Conservation (phyloP, 345 rosid species). For the Hibiscus syriacus region DNA sequence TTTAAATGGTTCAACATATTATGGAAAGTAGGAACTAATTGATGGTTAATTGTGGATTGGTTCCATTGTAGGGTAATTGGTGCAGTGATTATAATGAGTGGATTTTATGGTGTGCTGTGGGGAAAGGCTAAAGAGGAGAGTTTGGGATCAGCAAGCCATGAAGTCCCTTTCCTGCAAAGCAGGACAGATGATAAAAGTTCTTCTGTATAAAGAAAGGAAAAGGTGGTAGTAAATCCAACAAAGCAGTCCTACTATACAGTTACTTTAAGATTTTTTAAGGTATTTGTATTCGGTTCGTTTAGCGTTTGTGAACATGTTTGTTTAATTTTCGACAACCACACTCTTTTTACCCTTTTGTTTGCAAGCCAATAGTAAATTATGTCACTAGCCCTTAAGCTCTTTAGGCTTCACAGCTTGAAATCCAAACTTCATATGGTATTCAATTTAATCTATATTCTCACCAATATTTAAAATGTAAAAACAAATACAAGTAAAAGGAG, state of each 20-base stretch:
- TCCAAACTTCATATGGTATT: too few relatives aligned
- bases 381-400: too few relatives aligned
- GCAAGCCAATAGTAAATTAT: too few relatives aligned
- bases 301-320: background rate
- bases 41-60: background rate
- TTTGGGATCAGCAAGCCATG: background rate
- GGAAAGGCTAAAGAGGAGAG: slow-evolving; percentile 36
- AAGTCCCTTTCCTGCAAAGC: slow-evolving; percentile 7
- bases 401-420: too few relatives aligned
- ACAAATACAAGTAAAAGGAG: too few relatives aligned
- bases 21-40: background rate
- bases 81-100: slow-evolving; percentile 35
- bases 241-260: background rate
- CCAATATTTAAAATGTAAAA: too few relatives aligned
- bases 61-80: slow-evolving; percentile 46
- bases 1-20: background rate
- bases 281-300: background rate
- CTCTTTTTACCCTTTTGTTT: too few relatives aligned
- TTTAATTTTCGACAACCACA: too few relatives aligned
- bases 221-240: background rate
- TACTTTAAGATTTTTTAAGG: background rate
- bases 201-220: background rate
- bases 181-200: background rate
- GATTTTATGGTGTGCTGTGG: slow-evolving; percentile 57
- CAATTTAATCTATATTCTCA: too few relatives aligned